Evolutionary conservation across 768 basidiomycete genomes (phyloP), one percentile per base, ranked within the genome.

Genomic region (Leucocoprinus sp.): DNA sequence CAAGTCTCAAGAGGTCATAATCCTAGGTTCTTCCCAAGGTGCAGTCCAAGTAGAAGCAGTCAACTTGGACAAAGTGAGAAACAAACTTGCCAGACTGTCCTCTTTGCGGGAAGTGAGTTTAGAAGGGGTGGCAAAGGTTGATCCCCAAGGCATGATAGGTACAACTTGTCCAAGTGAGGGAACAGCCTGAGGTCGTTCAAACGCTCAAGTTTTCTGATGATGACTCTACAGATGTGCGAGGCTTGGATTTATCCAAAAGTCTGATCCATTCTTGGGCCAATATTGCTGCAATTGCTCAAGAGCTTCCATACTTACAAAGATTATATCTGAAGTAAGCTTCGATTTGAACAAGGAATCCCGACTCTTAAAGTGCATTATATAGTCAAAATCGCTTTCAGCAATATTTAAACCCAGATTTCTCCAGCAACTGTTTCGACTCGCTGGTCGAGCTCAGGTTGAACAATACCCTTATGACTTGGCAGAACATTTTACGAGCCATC

Each of bases 31-130:
- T 1, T 93, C 93, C 18, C 73, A 76, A 41, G 85, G 87, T 22
- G 70, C 77, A 3, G 93, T 98, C 52, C 69, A 84, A 52, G 88
- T 98, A 9, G 86, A 93, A 61, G 91, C 88, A 3, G 85, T 92
- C 3, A 74, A 78, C 36, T 67, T 96, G 21, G 82, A 88, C 56
- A 88, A 82, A 58, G 78, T 96, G 46, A 74, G 84, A 55, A 64
- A 66, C 21, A 84, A 83, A 37, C 71, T 95, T 21, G 67, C 82
- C 4, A 66, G 77, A 43, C 63, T 97, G 15, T 71, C 73, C 37
- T 70, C 70, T 14, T 68, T 98, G 40, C 77, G 78, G 43, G 84
- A 92, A 59, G 76, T 85, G 42, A 92, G 93, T 49, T 67, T 96
- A 22, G 87, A 82, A 50, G 60, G 66, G 44, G 79, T 95, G 9